These are phyloP conservation scores for Aspergillus niger DNA, from an alignment of 2,329 filamentous ascomycete genomes.

Conservation along the genomic window DNA sequence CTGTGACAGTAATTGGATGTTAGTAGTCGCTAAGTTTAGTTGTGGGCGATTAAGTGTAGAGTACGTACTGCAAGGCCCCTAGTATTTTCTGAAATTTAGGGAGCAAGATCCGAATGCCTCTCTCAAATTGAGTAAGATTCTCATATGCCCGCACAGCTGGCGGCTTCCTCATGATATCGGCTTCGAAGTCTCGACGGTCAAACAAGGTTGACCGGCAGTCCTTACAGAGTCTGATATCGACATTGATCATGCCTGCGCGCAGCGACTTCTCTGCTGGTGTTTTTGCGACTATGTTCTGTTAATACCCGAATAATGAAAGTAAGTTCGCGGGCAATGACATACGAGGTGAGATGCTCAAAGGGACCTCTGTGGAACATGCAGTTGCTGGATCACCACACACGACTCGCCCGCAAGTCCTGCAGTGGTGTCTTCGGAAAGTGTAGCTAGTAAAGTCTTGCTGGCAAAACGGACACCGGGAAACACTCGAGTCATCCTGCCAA, in stretches of 20 bases:
- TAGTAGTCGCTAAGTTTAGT: background rate
- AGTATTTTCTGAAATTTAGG: conserved; percentile 83
- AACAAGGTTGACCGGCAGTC: conserved; percentile 77
- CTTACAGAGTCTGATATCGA: conserved; percentile 89
- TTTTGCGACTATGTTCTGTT: conserved; percentile 36
- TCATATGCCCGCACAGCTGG: conserved; percentile 79
- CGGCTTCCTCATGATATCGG: conserved; percentile 67
- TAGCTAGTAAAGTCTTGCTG: conserved; percentile 94
- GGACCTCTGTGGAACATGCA: conserved; percentile 80
- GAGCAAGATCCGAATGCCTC: conserved; percentile 77
- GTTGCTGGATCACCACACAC: conserved; percentile 88
- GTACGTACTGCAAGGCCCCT: conserved; percentile 64
- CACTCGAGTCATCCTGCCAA: conserved; percentile 88
- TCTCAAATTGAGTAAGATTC: conserved; percentile 82
- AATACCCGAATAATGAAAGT: conserved; percentile 15
- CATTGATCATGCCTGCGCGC: conserved; percentile 58
- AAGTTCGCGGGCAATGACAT: conserved; percentile 36
- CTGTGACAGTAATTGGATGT: conserved; percentile 27
- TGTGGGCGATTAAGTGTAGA: background rate
- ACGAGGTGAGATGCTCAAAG: conserved; percentile 72
- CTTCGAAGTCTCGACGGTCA: conserved; percentile 74
- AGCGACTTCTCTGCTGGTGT: conserved; percentile 47
- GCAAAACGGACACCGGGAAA: conserved; percentile 85
- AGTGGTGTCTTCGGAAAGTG: conserved; percentile 91
- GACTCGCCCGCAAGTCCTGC: conserved; percentile 86